Conservation (phyloP, 495 filamentous ascomycete species). For the Penicillium taxi region DNA sequence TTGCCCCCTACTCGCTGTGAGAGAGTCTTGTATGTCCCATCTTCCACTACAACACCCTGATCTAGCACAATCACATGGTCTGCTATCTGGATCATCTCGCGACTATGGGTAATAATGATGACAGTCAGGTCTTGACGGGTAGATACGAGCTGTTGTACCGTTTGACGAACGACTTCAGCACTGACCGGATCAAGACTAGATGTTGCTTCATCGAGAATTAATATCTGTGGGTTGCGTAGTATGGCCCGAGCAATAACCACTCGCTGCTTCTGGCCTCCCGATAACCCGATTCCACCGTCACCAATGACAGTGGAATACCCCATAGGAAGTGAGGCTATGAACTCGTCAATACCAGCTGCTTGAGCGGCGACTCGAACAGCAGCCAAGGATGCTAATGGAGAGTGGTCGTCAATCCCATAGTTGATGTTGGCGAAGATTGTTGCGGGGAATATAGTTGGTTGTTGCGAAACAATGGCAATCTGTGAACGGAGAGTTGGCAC, state of each 20-base stretch:
- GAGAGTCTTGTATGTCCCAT: constrained; percentile 53
- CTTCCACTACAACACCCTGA: constrained; percentile 56
- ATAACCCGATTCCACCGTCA: constrained; percentile 66
- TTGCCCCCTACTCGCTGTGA: constrained; percentile 27
- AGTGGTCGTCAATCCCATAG: constrained; percentile 55
- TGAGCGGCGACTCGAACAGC: constrained; percentile 53
- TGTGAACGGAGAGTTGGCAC: constrained; percentile 56
- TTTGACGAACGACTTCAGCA: constrained; percentile 57
- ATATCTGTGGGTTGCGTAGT: constrained; percentile 54
- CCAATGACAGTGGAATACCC: constrained; percentile 73
- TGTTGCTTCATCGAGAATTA: constrained; percentile 87
- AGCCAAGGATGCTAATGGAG: constrained; percentile 23
- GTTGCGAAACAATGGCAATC: constrained; percentile 71
- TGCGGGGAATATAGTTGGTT: constrained; percentile 66
- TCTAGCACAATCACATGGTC: constrained; percentile 65
- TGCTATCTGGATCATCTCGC: constrained; percentile 76
- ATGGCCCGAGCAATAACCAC: constrained; percentile 78
- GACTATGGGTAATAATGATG: constrained; percentile 68
- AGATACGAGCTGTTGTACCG: constrained; percentile 44
- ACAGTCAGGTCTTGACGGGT: constrained; percentile 35
- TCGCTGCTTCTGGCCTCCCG: constrained; percentile 79
- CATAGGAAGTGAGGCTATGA: constrained; percentile 60
- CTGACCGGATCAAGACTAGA: constrained; percentile 65
- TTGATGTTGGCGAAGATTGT: constrained; percentile 70
- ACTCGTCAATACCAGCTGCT: constrained; percentile 70